These are phyloP conservation scores for Cryomyces minteri DNA, from an alignment of 495 filamentous ascomycete genomes.

Conservation along the genomic window DNA sequence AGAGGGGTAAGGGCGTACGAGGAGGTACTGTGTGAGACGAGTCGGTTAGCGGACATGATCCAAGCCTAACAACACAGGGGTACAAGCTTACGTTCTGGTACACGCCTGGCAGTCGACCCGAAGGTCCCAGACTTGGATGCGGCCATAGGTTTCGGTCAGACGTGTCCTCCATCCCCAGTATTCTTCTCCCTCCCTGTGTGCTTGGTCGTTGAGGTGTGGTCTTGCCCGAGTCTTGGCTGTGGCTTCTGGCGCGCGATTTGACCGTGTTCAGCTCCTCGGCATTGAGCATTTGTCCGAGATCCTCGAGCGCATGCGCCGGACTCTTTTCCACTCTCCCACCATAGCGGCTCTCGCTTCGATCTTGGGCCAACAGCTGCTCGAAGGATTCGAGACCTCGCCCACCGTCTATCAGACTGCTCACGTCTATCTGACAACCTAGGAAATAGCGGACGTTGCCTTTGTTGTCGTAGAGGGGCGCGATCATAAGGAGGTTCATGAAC, in stretches of 20 bases:
- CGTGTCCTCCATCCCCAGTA: conserved; percentile 14
- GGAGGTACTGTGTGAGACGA: conserved; percentile 14
- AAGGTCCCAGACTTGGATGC: conserved; percentile 9
- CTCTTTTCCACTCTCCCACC: conserved; percentile 3
- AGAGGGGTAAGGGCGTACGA: conserved; percentile 22
- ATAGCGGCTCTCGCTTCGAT: conserved; percentile 8
- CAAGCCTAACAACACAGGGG: not conserved
- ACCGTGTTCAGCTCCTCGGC: conserved; percentile 16
- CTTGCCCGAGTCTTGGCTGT: conserved; percentile 3
- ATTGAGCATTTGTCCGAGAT: conserved; percentile 17
- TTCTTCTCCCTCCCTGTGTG: conserved; percentile 3
- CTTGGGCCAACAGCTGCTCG: conserved; percentile 23
- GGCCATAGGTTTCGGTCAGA: conserved; percentile 13
- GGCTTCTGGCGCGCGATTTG: not conserved
- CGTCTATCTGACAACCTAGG: conserved; percentile 44
- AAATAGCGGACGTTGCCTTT: conserved; percentile 38
- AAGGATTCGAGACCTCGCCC: conserved; percentile 38
- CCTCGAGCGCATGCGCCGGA: conserved; percentile 7
- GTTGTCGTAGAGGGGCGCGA: conserved; percentile 41
- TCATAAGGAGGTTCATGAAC: conserved; percentile 52
- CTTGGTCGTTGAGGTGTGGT: conserved; percentile 6
- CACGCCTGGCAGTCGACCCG: conserved; percentile 22
- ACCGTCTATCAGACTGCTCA: conserved; percentile 37
- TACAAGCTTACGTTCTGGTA: conserved; percentile 18
- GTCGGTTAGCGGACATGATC: not conserved